Evolutionary conservation across 495 filamentous ascomycete species (phyloP).

Genomic region (Neurospora sp.): DNA sequence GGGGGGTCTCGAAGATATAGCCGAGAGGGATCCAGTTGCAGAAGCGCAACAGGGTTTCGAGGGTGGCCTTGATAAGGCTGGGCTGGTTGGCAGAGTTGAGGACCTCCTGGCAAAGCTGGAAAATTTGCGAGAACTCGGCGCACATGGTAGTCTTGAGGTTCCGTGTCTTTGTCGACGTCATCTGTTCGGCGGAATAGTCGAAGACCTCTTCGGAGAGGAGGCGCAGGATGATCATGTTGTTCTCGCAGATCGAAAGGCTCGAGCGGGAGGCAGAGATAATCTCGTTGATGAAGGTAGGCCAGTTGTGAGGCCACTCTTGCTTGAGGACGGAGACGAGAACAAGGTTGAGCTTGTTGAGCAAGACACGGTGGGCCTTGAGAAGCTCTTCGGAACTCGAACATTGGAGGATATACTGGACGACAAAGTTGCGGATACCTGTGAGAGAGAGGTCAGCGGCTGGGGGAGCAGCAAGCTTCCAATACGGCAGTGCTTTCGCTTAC

Average conservation of each 20-base stretch:
- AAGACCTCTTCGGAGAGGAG: slow-evolving; percentile 97
- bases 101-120: slow-evolving; percentile 91
- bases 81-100: slow-evolving; percentile 79
- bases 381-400: slow-evolving; percentile 81
- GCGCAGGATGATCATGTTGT: slow-evolving; percentile 98
- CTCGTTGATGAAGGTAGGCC: slow-evolving; percentile 99
- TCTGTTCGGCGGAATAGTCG: slow-evolving; percentile 95
- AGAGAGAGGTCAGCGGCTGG: not conserved
- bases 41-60: slow-evolving; percentile 90
- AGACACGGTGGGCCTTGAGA: slow-evolving; percentile 66
- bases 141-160: slow-evolving; percentile 98
- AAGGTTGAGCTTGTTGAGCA: slow-evolving; percentile 95
- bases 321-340: slow-evolving; percentile 96
- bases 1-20: slow-evolving; percentile 94
- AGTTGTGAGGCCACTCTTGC: slow-evolving; percentile 99
- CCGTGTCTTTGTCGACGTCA: slow-evolving; percentile 92
- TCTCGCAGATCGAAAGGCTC: slow-evolving; percentile 94
- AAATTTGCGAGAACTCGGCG: slow-evolving; percentile 93
- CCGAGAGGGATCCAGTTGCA: slow-evolving; percentile 98
- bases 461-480: not conserved
- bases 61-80: slow-evolving; percentile 82
- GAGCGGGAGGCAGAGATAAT: slow-evolving; percentile 93
- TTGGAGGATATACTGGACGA: slow-evolving; percentile 95
- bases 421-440: slow-evolving; percentile 92
- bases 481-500: slow-evolving; percentile 26